Evolutionary conservation across 2,329 filamentous ascomycete genomes (phyloP), one percentile per base, ranked within the genome.

Genomic region (Elsinoe arachidis): DNA sequence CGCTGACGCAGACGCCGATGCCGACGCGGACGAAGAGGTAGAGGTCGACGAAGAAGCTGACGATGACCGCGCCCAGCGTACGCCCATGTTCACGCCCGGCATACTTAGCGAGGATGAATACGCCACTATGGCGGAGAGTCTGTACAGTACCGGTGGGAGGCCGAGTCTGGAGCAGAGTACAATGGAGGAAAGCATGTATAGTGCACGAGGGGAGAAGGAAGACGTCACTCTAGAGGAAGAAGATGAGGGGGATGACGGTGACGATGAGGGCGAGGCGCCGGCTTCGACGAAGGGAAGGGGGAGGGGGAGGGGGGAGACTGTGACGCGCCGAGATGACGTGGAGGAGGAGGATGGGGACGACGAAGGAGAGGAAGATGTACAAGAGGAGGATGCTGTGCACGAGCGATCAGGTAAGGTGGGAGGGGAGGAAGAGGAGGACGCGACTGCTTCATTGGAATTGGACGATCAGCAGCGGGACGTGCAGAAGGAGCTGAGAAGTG

Each of bases 111-210:
- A 51, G 34, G 58, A 53, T 46, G 52, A 33, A 51, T 57, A 38
- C 63, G 77, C 11, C 78, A 81, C 47, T 72, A 79, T 14, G 69
- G 67, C 2, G 64, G 63, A 2, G 66, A 70, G 17, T 63, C 78
- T 56, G 71, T 70, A 7, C 76, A 78, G 23, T 80, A 78, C 1
- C 79, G 21, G 76, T 77, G n/a, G 75, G 75, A 17, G 73, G 81
- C 3, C 77, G 78, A 44, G 71, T 23, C 62, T n/a, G 1, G 66
- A 63, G 2, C 63, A 59, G 5, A 62, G 62, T 5, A 63, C 64
- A 2, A 63, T 66, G 10, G 67, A 68, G 12, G 61, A 65, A 60
- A 64, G 4, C 64, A 63, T 3, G 56, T 63, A 65, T 1, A 61
- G 63, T 6, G 68, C 68, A 6, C 64, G 26, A 4, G 26, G 66